These are phyloP conservation scores for Patellifolia procumbens DNA, from an alignment of 179 eudicot species.

Conservation along the genomic window DNA sequence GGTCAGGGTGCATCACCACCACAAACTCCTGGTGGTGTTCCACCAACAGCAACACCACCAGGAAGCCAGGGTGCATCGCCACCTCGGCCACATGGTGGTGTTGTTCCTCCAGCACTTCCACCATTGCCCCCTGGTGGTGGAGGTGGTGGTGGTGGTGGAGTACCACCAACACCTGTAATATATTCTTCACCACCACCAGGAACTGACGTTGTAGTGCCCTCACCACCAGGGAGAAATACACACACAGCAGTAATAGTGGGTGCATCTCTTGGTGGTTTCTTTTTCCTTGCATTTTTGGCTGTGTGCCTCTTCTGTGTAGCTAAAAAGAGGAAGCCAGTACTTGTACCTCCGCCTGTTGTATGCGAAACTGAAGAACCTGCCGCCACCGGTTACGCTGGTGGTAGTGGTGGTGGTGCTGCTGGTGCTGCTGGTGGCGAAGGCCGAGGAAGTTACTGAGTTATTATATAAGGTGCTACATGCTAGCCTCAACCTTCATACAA, in stretches of 20 bases:
- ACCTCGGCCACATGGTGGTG: background rate
- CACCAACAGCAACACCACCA: background rate
- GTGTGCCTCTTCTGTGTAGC: conserved; percentile 17
- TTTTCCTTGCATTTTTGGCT: conserved; percentile 24
- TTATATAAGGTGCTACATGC: background rate
- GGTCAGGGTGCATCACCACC: background rate
- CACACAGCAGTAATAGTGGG: conserved; percentile 1
- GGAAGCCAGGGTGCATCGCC: background rate
- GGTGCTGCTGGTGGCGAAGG: background rate
- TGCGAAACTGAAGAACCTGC: background rate
- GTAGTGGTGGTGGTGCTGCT: background rate
- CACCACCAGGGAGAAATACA: background rate
- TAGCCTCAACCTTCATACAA: background rate
- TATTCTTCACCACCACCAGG: conserved; percentile 5
- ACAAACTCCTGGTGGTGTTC: background rate
- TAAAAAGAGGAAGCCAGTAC: conserved; percentile 10
- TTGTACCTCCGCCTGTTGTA: background rate
- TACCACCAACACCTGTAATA: background rate
- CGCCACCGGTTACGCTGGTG: background rate
- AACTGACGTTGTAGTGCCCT: background rate
- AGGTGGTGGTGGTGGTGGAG: background rate
- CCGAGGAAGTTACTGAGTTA: background rate
- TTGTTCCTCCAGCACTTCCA: background rate
- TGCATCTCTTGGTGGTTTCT: conserved; percentile 17
- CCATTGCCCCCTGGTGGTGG: conserved; percentile 10